These are phyloP conservation scores for Dinochytrium kinnereticum DNA, from an alignment of 371 early-diverging fungal species.

Conservation along the genomic window DNA sequence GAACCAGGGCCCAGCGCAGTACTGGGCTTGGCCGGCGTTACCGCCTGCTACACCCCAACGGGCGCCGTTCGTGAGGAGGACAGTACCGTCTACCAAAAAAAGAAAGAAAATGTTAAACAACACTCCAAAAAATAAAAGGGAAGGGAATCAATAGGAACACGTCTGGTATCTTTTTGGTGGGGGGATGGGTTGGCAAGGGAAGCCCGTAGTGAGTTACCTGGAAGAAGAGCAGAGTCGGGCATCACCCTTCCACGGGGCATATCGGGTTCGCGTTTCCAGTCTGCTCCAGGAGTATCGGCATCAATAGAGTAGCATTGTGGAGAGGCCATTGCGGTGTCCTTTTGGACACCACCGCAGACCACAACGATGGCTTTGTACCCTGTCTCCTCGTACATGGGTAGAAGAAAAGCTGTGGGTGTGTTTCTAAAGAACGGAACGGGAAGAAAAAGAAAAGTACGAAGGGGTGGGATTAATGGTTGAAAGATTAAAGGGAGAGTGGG, in stretches of 20 bases:
- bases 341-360: constrained; percentile 47
- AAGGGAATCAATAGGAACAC: too few relatives aligned
- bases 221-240: constrained; percentile 28
- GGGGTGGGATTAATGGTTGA: neutral
- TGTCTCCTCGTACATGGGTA: constrained; percentile 40
- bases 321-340: constrained; percentile 13
- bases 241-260: constrained; percentile 26
- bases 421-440: too few relatives aligned
- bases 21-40: constrained; percentile 38
- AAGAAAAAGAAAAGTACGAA: too few relatives aligned
- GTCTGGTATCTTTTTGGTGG: too few relatives aligned
- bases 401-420: constrained; percentile 40
- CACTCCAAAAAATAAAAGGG: neutral
- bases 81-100: constrained; percentile 39
- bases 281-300: constrained; percentile 29
- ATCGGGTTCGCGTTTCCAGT: constrained; percentile 17
- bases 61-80: constrained; percentile 40
- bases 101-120: neutral
- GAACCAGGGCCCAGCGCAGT: constrained; percentile 37
- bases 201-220: constrained; percentile 24
- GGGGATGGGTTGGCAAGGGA: neutral
- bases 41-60: constrained; percentile 47
- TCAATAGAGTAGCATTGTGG: constrained; percentile 30
- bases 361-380: constrained; percentile 36
- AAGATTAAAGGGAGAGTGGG: neutral